A percentile compares a stretch with the other conserved stretches of the same genome.
phyloP scores from a whole-genome alignment of 495 filamentous ascomycete genomes.

The Baudoinia panamericana region DNA sequence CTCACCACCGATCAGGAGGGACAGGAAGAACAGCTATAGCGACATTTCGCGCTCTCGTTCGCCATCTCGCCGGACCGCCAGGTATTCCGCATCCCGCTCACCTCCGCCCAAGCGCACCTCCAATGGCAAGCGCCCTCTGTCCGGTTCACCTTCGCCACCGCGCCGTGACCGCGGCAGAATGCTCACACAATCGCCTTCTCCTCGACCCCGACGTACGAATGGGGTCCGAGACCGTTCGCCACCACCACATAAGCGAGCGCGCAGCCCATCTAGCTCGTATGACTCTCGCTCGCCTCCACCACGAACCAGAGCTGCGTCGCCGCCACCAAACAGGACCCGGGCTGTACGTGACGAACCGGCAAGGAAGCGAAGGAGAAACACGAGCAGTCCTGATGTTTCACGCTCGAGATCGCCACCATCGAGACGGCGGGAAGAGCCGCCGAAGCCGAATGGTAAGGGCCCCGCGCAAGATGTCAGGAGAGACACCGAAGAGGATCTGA shows the following conservation, averaged over 20 bases:
- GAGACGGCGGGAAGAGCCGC: slow-evolving; percentile 1
- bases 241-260: slow-evolving; percentile 1
- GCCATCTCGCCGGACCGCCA: slow-evolving; percentile 12
- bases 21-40: slow-evolving; percentile 1
- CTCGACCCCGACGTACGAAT: slow-evolving; percentile 3
- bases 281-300: slow-evolving; percentile 13
- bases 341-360: not conserved
- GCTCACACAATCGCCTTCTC: slow-evolving; percentile 5
- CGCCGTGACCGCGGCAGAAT: not conserved
- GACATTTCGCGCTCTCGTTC: slow-evolving; percentile 12
- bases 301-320: not conserved
- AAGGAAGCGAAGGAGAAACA: slow-evolving; percentile 16
- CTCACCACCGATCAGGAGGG: slow-evolving; percentile 4
- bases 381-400: slow-evolving; percentile 13
- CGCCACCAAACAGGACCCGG: too few relatives aligned
- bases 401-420: slow-evolving; percentile 17
- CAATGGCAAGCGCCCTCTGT: not conserved
- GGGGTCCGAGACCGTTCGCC: slow-evolving; percentile 3
- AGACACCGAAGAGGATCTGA: slow-evolving; percentile 17
- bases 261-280: slow-evolving; percentile 3
- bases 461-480: not conserved
- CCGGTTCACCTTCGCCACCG: too few relatives aligned
- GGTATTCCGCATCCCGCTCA: slow-evolving; percentile 14
- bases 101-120: slow-evolving; percentile 7
- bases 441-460: not conserved